Base-by-base conservation (phyloP, 768 basidiomycete species). In the Hebeloma cylindrosporum region DNA sequence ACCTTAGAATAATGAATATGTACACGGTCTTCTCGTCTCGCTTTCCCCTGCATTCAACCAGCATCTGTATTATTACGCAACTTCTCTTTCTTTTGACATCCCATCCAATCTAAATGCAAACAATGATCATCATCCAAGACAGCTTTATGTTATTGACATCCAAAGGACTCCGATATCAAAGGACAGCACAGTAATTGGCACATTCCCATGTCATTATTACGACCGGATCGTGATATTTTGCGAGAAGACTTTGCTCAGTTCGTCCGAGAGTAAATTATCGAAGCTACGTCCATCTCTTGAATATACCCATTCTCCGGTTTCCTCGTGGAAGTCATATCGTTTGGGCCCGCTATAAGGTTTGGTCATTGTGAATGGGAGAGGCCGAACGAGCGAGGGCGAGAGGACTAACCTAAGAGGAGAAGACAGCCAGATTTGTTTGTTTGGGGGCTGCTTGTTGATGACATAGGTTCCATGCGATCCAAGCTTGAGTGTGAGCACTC, bases 351-450 rank as follows among this genome's bases (percentile, higher is more conserved):
- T 95, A 57, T 25, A n/a, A 20, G 32, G 5, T 20, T 38, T 18
- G 18, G 22, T 16, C n/a, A 48, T 31, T 2, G 22, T 17, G 10
- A 13, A 43, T 7, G 22, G 11, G 16, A 30, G 34, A 16, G 18
- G 27, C 14, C 18, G 25, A 39, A 34, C 16, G 20, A 32, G 8
- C 36, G 35, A 44, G 22, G 17, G 17, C 11, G 37, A 38, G 13
- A 23, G 5, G 27, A 26, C 60, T 71, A 52, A 92, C 93, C 89
- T 91, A 53, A 80, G 62, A 0, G 93, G 93, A 7, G 88, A 92
- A 3, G 91, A 93, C 14, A 96, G 73, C 93, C 93, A 96, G 54
- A 96, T 95, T 61, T 96, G 93, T 68, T 92, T 92, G 62, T 96
- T 96, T 5, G 93, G 93, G 8, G 93, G 93, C 61, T 96, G 93